Evolutionary conservation across 2,329 filamentous ascomycete genomes (phyloP), one percentile per base, ranked within the genome.

Genomic region (Xylariaceae sp.): DNA sequence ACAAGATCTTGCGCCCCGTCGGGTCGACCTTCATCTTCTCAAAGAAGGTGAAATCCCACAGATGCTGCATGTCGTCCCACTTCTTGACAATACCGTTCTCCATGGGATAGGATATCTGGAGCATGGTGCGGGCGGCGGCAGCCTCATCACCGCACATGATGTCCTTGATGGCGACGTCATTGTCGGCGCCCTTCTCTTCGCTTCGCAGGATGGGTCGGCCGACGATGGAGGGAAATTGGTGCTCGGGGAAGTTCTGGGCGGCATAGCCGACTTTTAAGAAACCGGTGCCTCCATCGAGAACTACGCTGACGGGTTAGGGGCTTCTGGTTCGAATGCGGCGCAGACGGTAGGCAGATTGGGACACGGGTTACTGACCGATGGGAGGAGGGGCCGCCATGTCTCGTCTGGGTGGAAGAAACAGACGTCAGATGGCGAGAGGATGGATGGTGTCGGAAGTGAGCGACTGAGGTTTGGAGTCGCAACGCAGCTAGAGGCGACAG

Each of bases 91-190:
- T 97, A 59, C 93, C 93, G 66, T 98, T 98, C 69, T 98, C 93
- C 93, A 98, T 98, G 56, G 93, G 93, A 66, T 98, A 98, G 67
- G 86, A 95, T 63, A 98, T 94, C 68, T 98, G 93, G 47, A 98
- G 82, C 89, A 96, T 95, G 49, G 87, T 95, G 60, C 93, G 83
- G 53, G 93, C 91, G 40, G 89, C 89, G 13, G 93, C 90, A 37
- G 93, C 93, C 72, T 98, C 91, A 71, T 98, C 93, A 64, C 93
- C 93, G 71, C 91, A 97, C 93, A 98, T 98, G 64, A 98, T 96
- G 72, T 98, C 93, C 78, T 96, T 97, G 68, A 90, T 81, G 54
- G 83, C 73, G 71, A 81, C 85, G 68, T 79, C 83, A 62, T 78
- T 70, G 61, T 67, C 71, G 63, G 71, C 70, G 56, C 73, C 76